Base-by-base conservation (phyloP, 1,284 basidiomycete species). In the Salmacisia buchloeana region DNA sequence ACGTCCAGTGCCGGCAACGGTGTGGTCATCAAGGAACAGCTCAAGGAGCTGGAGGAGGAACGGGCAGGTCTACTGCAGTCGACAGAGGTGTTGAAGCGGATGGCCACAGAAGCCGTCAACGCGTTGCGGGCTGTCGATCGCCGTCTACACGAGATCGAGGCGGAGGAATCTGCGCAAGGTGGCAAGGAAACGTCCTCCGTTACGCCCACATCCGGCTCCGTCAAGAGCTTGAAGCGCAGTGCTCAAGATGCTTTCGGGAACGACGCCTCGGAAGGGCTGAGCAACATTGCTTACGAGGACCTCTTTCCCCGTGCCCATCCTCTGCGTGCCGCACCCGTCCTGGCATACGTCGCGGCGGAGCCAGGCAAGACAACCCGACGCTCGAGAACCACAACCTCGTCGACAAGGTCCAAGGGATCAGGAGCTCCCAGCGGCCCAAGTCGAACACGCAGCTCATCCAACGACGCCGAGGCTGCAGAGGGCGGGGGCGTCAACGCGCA, bases 61-160 rank as follows among this genome's bases (percentile, higher is more conserved):
- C 58, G 59, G 13, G 49, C 35, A 2, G 57, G 59, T 15, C 38
- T 67, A 29, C 29, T 64, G 9, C 63, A 64, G 10, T 39, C 60
- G 12, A 29, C 60, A 2, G 56, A 61, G 1, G 65, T 63, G 25
- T 46, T 62, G n/a, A 67, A 67, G 29, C 60, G 59, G 18, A 49
- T 67, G 13, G 62, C 60, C 18, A 27, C 62, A 9, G 65, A 67
- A 25, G 63, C 63, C 3, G 27, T 67, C 10, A 34, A 36, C 27
- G 38, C 60, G 21, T 18, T 67, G 27, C 38, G 63, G 35, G 33
- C 58, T 25, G 65, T 61, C 4, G 65, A 64, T 31, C 34, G 52
- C 13, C 65, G 63, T 34, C 38, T 67, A 33, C 39, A 60, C 25
- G 46, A 13, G 0, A 29, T 52, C 7, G 46, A 52, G 10, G n/a